Evolutionary conservation across 768 basidiomycete genomes (phyloP).

Genomic region (Panaeolus cyanescens): DNA sequence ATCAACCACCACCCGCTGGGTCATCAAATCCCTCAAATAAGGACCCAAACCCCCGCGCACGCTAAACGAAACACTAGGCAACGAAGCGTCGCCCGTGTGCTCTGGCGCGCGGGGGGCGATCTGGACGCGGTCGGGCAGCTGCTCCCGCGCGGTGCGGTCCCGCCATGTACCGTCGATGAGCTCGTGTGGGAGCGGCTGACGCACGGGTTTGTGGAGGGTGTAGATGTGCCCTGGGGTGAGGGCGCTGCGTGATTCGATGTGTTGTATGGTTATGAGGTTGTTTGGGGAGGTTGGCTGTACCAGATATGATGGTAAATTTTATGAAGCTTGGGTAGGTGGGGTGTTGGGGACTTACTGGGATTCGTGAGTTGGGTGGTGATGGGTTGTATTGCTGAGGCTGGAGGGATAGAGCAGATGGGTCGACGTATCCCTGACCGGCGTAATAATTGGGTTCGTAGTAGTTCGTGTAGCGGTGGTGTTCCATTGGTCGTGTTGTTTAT

Average conservation of each 20-base stretch:
- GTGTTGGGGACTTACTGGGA: no score
- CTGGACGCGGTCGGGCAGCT: constrained; percentile 6
- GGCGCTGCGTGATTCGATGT: neutral
- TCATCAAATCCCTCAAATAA: constrained; percentile 17
- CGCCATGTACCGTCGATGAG: constrained; percentile 14
- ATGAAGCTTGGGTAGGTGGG: no score
- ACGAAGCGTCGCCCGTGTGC: constrained; percentile 10
- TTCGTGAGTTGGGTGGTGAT: neutral
- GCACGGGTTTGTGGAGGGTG: constrained; percentile 5
- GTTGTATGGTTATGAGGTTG: neutral
- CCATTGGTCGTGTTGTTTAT: neutral
- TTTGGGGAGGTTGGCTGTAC: no score
- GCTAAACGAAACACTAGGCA: constrained; percentile 20
- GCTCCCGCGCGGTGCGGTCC: neutral
- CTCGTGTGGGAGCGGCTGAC: constrained; percentile 9
- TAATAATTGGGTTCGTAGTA: no score
- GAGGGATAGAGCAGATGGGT: neutral
- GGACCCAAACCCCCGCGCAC: constrained; percentile 23
- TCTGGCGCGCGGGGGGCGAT: constrained; percentile 17
- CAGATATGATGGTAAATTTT: no score
- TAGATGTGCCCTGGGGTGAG: constrained; percentile 12
- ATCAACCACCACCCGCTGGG: constrained; percentile 15
- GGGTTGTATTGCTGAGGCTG: neutral
- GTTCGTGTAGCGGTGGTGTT: neutral
- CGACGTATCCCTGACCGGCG: neutral